These are phyloP conservation scores for Suillus sp. DNA, from an alignment of 768 basidiomycete species.

Conservation along the genomic window DNA sequence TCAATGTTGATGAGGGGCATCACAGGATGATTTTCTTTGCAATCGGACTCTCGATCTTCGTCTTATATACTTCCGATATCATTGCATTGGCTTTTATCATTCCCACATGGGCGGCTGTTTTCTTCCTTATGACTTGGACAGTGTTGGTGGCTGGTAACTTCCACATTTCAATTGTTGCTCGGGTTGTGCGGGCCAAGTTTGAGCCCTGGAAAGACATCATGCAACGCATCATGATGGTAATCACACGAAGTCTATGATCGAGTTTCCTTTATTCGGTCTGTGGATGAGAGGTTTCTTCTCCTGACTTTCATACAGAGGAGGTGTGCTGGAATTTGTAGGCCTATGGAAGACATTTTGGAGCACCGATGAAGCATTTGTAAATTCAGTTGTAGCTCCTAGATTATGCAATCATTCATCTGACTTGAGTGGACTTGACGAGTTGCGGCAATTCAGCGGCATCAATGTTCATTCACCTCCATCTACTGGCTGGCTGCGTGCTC, in stretches of 20 bases:
- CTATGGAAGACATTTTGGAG: too few species aligned
- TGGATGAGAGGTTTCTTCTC: not conserved
- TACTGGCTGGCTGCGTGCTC: too few species aligned
- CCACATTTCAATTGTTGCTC: not conserved
- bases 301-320: not conserved
- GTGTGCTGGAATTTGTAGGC: too few species aligned
- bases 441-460: too few species aligned
- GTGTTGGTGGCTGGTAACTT: not conserved
- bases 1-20: not conserved
- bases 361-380: too few species aligned
- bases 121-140: not conserved
- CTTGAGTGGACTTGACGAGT: too few species aligned
- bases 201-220: not conserved
- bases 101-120: conserved; percentile 11
- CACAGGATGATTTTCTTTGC: conserved; percentile 17
- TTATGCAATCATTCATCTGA: too few species aligned
- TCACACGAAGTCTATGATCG: not conserved
- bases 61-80: conserved; percentile 4
- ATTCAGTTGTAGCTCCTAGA: too few species aligned
- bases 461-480: too few species aligned
- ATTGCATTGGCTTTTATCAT: conserved; percentile 7
- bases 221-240: not conserved
- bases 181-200: not conserved
- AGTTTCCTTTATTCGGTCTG: not conserved
- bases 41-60: conserved; percentile 12